Base-by-base conservation (phyloP, 331 rosid genomes). In the Acacia concinna region DNA sequence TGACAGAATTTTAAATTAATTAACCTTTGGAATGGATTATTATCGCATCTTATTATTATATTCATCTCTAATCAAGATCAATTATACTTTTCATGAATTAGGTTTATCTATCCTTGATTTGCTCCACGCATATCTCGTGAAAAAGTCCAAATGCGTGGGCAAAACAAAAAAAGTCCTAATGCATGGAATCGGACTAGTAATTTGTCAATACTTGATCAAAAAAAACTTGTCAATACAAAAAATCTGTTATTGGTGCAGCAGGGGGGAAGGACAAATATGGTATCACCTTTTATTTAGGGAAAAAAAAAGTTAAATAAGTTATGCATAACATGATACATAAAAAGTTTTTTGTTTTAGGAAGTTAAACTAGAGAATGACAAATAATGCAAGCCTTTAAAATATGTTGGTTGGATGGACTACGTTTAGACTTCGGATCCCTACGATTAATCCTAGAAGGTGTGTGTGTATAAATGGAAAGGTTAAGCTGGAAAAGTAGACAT, bases 341-440 rank as follows among this genome's bases (percentile, higher is more conserved):
- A 21, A n/a, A n/a, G 13, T 2, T n/a, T 8, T 68, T 65, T 79
- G 65, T 68, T 78, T 68, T 21, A 68, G 66, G 0, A 76, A 67
- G 46, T 62, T 68, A 49, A 71, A 49, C 13, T 30, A 32, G 11
- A 10, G 6, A 31, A 71, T 68, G 56, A 52, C 78, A 27, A 86
- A 76, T 59, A 35, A 34, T 65, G 71, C 71, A 2, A 31, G 76
- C 68, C 73, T 15, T 72, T 80, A 82, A 68, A 79, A 79, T 14
- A 62, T 18, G 32, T 15, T 30, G 44, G 71, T 37, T 20, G 38
- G 28, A 63, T 68, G 75, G 57, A 65, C 31, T 23, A 35, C 76
- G 72, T 68, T 74, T 76, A 74, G 71, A 67, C 40, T 30, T 62
- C 14, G 34, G 68, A 15, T 35, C 34, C 82, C 18, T 25, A 71